Evolutionary conservation across 2,329 filamentous ascomycete genomes (phyloP), one percentile per base, ranked within the genome.

Genomic region (Hypoxylon sp.): DNA sequence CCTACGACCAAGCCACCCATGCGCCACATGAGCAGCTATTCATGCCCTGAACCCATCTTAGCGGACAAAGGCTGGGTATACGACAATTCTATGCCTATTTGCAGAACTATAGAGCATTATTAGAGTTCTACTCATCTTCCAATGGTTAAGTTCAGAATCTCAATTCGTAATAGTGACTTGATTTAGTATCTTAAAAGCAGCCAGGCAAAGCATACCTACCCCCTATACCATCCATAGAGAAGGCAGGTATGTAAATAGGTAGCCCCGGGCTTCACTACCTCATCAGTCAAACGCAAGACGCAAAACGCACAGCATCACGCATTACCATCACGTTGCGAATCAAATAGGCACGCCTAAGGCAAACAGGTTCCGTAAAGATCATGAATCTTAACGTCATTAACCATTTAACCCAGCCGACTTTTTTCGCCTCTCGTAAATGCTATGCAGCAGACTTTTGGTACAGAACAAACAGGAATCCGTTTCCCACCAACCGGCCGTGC

Each of bases 381-480:
- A 57, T 61, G 25, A 61, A 61, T 65, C 58, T 52, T 65, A 21
- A 52, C 50, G 32, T 67, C 55, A 63, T 65, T 60, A 63, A 63
- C 60, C 64, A 67, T 67, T 48, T 55, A 63, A 50, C 30, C 64
- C 55, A n/a, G 41, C 64, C 60, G 46, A 60, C 23, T 58, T 58
- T 58, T 61, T 61, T 65, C 55, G 56, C 63, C 36, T 59, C 45
- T 64, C 55, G 69, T 68, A 73, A 71, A 75, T 70, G 72, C 72
- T 70, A 43, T 43, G 38, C 38, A 68, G 57, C 52, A 70, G 71
- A 70, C 65, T 73, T 65, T 71, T 72, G 67, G 50, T 73, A 75
- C 72, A 74, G 60, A 69, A 69, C 63, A 73, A 70, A 72, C 67
- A 64, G 63, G 63, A 43, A 55, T 57, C 56, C 65, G 63, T 56